Conservation (phyloP, 352 stramenopile genomes). For the Phytopythium oedochilum region DNA sequence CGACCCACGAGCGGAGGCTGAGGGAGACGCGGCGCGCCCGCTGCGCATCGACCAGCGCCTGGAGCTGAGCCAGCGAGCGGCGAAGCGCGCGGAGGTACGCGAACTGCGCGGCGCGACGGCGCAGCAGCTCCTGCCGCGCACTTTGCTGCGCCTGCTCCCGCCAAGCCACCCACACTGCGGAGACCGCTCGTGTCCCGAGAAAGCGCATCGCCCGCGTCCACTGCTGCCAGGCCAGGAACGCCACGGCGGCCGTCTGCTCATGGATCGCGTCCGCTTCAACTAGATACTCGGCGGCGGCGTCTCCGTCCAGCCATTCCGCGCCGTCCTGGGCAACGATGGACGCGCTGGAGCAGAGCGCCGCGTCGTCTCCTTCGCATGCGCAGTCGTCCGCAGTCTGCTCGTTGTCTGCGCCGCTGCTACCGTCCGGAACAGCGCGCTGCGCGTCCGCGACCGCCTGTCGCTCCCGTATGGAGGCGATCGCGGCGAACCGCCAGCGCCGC, state of each 20-base stretch:
- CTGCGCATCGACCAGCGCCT: constrained; percentile 14
- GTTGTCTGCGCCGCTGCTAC: neutral
- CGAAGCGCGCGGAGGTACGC: constrained; percentile 19
- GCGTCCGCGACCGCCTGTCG: constrained; percentile 6
- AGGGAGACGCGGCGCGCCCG: constrained; percentile 5
- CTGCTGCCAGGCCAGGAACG: neutral
- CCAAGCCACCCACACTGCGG: constrained; percentile 20
- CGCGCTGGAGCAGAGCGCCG: too few species aligned
- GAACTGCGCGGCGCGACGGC: constrained; percentile 20
- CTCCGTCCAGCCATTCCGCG: neutral
- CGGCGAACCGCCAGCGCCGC: constrained; percentile 22
- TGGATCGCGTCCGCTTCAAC: neutral
- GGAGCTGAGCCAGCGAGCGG: constrained; percentile 10
- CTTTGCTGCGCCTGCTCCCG: constrained; percentile 11
- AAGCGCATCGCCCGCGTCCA: neutral
- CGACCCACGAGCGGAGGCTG: constrained; percentile 15
- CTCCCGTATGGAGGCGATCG: neutral
- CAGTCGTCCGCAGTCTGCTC: too few species aligned
- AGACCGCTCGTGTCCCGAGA: constrained; percentile 7
- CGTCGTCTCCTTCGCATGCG: neutral
- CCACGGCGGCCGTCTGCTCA: neutral
- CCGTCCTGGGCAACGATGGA: neutral
- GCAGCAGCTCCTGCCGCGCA: constrained; percentile 13
- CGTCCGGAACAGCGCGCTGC: constrained; percentile 7
- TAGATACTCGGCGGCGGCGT: neutral